phyloP scores from a whole-genome alignment of 2,329 filamentous ascomycete species.

The Pseudocercospora macadamiae region DNA sequence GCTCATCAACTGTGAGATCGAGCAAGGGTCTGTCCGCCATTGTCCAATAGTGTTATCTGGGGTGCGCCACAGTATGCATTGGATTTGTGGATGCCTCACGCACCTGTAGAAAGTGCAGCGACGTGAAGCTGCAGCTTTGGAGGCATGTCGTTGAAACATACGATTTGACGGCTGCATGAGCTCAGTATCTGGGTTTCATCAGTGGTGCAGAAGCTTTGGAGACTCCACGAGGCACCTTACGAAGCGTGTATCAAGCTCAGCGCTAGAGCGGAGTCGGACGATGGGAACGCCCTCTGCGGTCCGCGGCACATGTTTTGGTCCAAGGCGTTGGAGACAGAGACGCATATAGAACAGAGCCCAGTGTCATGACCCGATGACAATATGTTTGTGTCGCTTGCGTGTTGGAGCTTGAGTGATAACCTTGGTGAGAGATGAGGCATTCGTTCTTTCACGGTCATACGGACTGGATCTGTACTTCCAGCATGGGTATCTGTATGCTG shows the following conservation, averaged over 20 bases:
- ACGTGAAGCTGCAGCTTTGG: neutral
- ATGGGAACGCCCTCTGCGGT: neutral
- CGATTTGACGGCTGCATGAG: too few relatives aligned
- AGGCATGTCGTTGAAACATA: neutral
- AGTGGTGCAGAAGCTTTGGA: neutral
- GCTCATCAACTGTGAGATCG: neutral
- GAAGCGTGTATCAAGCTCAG: neutral
- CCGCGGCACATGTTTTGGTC: neutral
- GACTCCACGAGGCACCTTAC: neutral
- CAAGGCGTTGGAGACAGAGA: neutral
- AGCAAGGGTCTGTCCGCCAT: neutral
- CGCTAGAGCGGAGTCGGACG: neutral
- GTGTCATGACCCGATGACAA: neutral
- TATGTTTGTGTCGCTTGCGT: neutral
- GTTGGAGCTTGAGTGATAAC: neutral
- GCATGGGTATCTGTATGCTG: neutral
- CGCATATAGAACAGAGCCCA: neutral
- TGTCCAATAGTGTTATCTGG: neutral
- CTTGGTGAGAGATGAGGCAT: neutral
- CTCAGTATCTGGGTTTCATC: too few relatives aligned
- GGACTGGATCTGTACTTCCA: too few relatives aligned
- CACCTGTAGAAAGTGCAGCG: neutral
- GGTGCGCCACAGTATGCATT: neutral
- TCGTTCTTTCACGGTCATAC: too few relatives aligned
- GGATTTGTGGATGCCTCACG: neutral